phyloP scores from a whole-genome alignment of 208 protist genomes.

The Acanthamoeba lenticulata region DNA sequence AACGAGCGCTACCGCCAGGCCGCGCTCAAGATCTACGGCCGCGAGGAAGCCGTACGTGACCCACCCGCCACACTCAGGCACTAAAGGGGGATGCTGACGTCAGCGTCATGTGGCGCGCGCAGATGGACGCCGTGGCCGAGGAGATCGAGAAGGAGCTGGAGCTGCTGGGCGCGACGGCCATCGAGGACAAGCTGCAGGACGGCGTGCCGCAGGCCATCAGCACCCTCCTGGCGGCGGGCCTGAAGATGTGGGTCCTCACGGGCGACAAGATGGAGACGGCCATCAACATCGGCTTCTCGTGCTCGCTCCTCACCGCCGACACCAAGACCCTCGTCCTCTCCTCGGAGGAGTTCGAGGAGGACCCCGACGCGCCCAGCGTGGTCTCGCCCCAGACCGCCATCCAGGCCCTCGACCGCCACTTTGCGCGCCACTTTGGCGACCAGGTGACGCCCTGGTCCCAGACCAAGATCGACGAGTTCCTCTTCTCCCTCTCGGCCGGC shows the following conservation, averaged over 20 bases:
- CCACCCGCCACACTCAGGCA: no score
- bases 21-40: not conserved
- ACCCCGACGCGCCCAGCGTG: not conserved
- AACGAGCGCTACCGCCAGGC: conserved; percentile 64
- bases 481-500: not conserved
- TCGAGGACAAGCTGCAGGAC: conserved; percentile 97
- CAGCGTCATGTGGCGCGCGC: no score
- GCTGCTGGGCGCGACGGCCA: conserved; percentile 94
- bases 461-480: conserved; percentile 7
- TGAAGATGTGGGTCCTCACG: conserved; percentile 97
- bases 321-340: conserved; percentile 19
- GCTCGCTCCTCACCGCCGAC: conserved; percentile 60
- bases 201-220: conserved; percentile 94
- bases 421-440: not conserved
- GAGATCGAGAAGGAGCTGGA: conserved; percentile 92
- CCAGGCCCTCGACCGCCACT: not conserved
- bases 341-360: not conserved
- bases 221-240: conserved; percentile 85
- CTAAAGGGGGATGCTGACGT: not conserved
- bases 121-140: conserved; percentile 86
- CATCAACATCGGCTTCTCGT: conserved; percentile 90
- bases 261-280: conserved; percentile 97
- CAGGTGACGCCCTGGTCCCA: not conserved
- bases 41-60: conserved; percentile 56
- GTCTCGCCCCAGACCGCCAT: not conserved